Conservation (phyloP, 768 basidiomycete genomes). For the Stropharia rugosoannulata region DNA sequence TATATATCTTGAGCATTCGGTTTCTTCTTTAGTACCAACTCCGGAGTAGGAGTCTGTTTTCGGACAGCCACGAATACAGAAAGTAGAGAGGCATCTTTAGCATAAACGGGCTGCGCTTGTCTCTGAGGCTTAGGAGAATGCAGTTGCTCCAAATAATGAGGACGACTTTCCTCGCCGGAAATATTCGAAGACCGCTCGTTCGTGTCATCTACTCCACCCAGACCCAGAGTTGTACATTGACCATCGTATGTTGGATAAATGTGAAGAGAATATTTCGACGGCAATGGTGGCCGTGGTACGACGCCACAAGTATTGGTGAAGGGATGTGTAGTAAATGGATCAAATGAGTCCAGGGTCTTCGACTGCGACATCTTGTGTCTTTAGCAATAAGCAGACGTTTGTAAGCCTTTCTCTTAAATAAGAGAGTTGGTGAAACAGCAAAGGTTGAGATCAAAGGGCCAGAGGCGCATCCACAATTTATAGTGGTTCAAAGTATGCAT, state of each 20-base stretch:
- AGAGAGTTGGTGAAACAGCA: too few species aligned
- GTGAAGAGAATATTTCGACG: slow-evolving; percentile 46
- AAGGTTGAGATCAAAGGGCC: too few species aligned
- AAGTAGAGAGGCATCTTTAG: slow-evolving; percentile 13
- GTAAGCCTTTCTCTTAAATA: too few species aligned
- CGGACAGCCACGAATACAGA: slow-evolving; percentile 55
- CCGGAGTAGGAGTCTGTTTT: slow-evolving; percentile 53
- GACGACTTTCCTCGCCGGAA: background rate
- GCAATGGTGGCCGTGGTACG: slow-evolving; percentile 39
- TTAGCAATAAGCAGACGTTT: background rate
- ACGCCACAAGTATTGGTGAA: slow-evolving; percentile 51
- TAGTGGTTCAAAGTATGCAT: too few species aligned
- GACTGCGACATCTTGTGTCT: slow-evolving; percentile 27
- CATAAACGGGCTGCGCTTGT: background rate
- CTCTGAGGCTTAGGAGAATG: slow-evolving; percentile 13
- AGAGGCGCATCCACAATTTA: too few species aligned
- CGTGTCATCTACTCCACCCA: too few species aligned
- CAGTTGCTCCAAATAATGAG: slow-evolving; percentile 9
- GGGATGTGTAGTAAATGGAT: slow-evolving; percentile 58
- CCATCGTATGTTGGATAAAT: slow-evolving; percentile 27
- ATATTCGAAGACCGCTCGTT: too few species aligned
- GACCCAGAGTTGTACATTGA: background rate
- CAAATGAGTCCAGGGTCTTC: slow-evolving; percentile 43
- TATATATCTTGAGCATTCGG: background rate
- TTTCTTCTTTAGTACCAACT: slow-evolving; percentile 42